A percentile compares a stretch with the other conserved stretches of the same genome.
phyloP scores from a whole-genome alignment of 345 rosid species.

The Salix koriyanagi region DNA sequence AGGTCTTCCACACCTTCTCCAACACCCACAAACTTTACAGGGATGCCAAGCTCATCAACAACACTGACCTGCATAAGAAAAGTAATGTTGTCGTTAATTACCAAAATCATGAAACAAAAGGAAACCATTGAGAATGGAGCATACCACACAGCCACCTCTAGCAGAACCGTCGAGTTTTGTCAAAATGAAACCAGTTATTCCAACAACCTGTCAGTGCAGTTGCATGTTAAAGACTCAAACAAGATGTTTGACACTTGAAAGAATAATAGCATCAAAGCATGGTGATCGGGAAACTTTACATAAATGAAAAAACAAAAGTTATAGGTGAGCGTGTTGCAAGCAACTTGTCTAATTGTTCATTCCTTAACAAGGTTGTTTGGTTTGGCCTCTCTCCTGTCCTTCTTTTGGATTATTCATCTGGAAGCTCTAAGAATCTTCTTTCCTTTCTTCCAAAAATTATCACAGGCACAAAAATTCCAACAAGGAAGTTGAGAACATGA shows the following conservation, averaged over 20 bases:
- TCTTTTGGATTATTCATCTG: not conserved
- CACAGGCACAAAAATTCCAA: not conserved
- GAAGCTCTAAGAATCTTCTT: not conserved
- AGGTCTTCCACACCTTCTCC: constrained; percentile 92
- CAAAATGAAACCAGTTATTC: constrained; percentile 85
- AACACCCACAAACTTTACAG: constrained; percentile 90
- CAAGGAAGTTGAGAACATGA: not conserved
- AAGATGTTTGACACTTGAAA: not conserved
- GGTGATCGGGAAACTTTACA: not conserved
- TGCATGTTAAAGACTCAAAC: not conserved
- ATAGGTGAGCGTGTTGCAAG: not conserved
- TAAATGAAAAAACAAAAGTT: not conserved
- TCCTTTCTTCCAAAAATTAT: not conserved
- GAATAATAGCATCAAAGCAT: not conserved
- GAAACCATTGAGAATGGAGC: not conserved
- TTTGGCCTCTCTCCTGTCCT: not conserved
- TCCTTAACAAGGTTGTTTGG: not conserved
- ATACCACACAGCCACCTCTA: constrained; percentile 96
- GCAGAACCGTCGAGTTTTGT: constrained; percentile 97
- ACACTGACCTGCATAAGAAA: constrained; percentile 69
- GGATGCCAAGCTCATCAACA: constrained; percentile 90
- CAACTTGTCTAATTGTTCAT: not conserved
- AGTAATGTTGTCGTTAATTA: not conserved
- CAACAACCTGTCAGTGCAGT: constrained; percentile 55
- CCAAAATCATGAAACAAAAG: not conserved